These are phyloP conservation scores for Przewalskia tangutica DNA, from an alignment of 257 asterid genomes.

Conservation along the genomic window DNA sequence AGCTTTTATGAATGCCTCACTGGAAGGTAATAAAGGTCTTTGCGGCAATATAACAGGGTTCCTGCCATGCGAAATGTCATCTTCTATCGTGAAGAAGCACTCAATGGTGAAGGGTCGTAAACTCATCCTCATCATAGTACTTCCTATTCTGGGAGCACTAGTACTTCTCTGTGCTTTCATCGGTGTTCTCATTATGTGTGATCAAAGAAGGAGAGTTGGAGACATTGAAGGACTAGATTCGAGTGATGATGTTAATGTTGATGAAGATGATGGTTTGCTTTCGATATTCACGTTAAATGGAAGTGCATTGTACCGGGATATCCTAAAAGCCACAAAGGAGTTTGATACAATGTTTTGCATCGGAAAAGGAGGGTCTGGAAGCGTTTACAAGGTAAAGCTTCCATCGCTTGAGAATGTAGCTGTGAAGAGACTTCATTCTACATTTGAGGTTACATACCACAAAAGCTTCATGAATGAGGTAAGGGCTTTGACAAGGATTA, in stretches of 20 bases:
- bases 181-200: neutral
- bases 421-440: conserved; percentile 3
- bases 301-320: conserved; percentile 1
- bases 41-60: neutral
- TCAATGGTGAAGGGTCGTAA: neutral
- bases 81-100: neutral
- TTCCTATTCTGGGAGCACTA: neutral
- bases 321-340: conserved; percentile 1
- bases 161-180: neutral
- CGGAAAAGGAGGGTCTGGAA: neutral
- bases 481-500: neutral
- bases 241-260: neutral
- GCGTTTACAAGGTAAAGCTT: neutral
- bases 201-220: neutral
- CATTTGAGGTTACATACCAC: neutral
- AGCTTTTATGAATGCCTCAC: neutral
- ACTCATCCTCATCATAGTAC: neutral
- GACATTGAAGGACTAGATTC: neutral
- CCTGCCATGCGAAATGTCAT: neutral
- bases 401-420: neutral
- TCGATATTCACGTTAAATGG: neutral
- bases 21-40: neutral
- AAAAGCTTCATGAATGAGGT: neutral
- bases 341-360: neutral
- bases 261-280: neutral